Base-by-base conservation (phyloP, 2,329 filamentous ascomycete genomes). In the Exutisphaerella laricina region DNA sequence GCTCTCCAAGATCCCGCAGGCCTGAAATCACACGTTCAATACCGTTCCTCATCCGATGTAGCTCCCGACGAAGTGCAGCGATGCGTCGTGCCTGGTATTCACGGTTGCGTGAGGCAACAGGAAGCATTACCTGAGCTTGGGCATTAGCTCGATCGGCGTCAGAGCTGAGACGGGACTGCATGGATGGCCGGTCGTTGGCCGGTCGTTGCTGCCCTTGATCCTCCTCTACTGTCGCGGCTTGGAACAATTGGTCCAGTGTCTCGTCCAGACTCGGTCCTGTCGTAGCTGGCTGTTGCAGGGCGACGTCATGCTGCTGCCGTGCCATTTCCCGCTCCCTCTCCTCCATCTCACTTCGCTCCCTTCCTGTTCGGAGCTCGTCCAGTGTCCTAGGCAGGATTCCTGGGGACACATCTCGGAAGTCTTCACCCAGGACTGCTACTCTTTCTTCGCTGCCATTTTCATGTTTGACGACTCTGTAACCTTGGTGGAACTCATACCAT, bases 401-500 rank as follows among this genome's bases (percentile, higher is more conserved):
- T 3, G 70, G 70, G 31, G 64, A 65, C 10, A 72, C 71, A 32
- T 73, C 68, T 16, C 58, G 55, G 33, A 71, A 61, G 4, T 68
- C 65, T 53, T 74, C 71, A n/a, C 71, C 70, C 6, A 70, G 56
- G 1, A 74, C 66, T 14, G 66, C 63, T 22, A 71, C 64, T 20
- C 64, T 64, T 39, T 67, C 61, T 47, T 74, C 68, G 3, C 54
- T 60, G 10, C 71, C 71, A 54, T 72, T 67, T 16, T 65, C 54
- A 14, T 55, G 57, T 39, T 32, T 59, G 2, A 66, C 63, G 7
- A 66, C 58, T 30, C 70, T 57, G 45, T 69, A 73, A 22, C 71
- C 71, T 41, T 64, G 64, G 50, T 73, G 66, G 46, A 70, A 74
- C 39, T 74, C 70, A 50, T 69, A 71, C 71, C 71, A 74, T 23